Evolutionary conservation across 192 early-diverging fungal genomes (phyloP).

Genomic region (Gaertneriomyces sp.): DNA sequence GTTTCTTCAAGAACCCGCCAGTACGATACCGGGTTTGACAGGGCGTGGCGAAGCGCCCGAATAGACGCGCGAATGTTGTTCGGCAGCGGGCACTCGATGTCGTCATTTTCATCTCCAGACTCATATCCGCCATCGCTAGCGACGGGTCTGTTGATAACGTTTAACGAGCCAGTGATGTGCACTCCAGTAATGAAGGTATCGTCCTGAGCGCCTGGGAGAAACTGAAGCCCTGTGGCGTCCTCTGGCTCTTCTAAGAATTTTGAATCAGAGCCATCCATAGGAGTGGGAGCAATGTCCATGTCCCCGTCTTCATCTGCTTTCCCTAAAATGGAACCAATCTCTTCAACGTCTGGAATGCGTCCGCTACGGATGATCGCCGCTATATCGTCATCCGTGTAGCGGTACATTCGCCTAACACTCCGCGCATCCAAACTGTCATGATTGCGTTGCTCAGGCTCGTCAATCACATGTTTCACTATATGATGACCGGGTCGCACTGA

Average conservation of each 20-base stretch:
- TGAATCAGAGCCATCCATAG: neutral
- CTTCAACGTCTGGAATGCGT: slow-evolving; percentile 38
- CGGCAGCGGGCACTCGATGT: slow-evolving; percentile 25
- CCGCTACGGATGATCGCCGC: slow-evolving; percentile 44
- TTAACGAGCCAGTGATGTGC: slow-evolving; percentile 42
- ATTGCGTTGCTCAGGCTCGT: neutral
- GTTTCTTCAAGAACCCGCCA: slow-evolving; percentile 38
- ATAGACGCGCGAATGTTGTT: slow-evolving; percentile 38
- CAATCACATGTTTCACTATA: slow-evolving; percentile 17
- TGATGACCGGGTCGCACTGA: slow-evolving; percentile 15
- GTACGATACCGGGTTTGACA: slow-evolving; percentile 42
- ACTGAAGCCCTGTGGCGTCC: slow-evolving; percentile 26
- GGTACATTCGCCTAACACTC: slow-evolving; percentile 18
- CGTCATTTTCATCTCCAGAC: slow-evolving; percentile 2
- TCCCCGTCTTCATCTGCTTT: slow-evolving; percentile 1
- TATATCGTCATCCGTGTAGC: slow-evolving; percentile 50
- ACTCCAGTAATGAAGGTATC: slow-evolving; percentile 55
- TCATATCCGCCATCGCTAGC: neutral
- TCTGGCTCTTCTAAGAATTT: neutral
- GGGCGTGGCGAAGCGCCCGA: slow-evolving; percentile 43
- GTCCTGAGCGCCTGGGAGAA: slow-evolving; percentile 39
- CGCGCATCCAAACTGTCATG: neutral
- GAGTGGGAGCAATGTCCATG: neutral
- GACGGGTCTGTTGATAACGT: neutral
- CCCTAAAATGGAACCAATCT: slow-evolving; percentile 34